phyloP scores from a whole-genome alignment of 257 asterid genomes.

The Penstemon newberryi region DNA sequence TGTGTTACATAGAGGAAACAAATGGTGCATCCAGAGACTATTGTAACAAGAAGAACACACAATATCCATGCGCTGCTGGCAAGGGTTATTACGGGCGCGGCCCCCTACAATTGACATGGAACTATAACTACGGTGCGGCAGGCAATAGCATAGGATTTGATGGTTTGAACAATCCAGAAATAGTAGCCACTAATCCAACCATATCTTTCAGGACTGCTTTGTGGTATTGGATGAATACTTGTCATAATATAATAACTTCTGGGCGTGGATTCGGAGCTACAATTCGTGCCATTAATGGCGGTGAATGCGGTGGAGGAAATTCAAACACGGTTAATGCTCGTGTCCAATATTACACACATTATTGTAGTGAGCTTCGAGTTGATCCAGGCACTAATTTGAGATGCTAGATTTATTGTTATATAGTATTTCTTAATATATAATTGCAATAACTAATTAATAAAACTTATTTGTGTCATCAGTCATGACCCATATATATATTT shows the following conservation, averaged over 20 bases:
- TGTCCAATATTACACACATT: conserved; percentile 38
- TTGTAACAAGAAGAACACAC: conserved; percentile 40
- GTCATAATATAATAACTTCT: conserved; percentile 39
- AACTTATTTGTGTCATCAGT: no score
- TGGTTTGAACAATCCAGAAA: conserved; percentile 46
- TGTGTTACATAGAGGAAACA: conserved; percentile 48
- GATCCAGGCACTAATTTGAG: conserved; percentile 43
- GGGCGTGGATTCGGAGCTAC: conserved; percentile 57
- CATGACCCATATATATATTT: no score
- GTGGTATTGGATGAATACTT: conserved; percentile 60
- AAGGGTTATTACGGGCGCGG: conserved; percentile 52
- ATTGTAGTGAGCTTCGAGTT: conserved; percentile 42
- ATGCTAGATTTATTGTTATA: not conserved
- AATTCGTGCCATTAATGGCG: conserved; percentile 46
- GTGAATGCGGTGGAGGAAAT: conserved; percentile 48
- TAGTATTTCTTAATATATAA: no score
- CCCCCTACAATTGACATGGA: conserved; percentile 55
- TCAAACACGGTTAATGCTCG: conserved; percentile 38
- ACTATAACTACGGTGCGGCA: conserved; percentile 55
- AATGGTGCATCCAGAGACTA: conserved; percentile 40
- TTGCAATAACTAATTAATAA: no score
- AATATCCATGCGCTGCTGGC: conserved; percentile 41
- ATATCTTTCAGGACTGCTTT: conserved; percentile 47
- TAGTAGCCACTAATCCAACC: conserved; percentile 37
- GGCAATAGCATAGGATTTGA: conserved; percentile 51